Base-by-base conservation (phyloP, 352 stramenopile species). In the Pythium vanterpoolii region DNA sequence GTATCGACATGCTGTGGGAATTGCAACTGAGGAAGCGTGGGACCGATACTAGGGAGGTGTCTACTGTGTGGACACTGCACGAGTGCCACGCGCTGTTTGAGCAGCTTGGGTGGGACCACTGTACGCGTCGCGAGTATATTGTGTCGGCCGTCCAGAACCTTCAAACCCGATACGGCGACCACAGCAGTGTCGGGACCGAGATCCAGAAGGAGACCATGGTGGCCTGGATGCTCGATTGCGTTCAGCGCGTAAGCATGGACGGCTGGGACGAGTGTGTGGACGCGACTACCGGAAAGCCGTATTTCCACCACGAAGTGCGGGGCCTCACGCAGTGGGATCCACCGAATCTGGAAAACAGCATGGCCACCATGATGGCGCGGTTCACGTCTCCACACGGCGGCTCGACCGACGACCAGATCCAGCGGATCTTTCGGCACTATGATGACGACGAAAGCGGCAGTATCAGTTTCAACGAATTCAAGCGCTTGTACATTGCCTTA, bases 311-410 rank as follows among this genome's bases (percentile, higher is more conserved):
- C 55, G 76, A 87, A 49, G 54, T 76, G 1, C 68, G 69, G 21
- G 74, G 74, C 0, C 42, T 47, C 43, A 89, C 68, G n/a, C 83
- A 89, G 59, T 90, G 83, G 83, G 80, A 92, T 34, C 67, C 76
- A 13, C 82, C 82, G 36, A 57, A 86, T 11, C 63, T 89, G 28
- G 68, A 79, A 24, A 62, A 60, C 8, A 59, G 79, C 7, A 86
- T 92, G 70, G 49, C 64, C 13, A 66, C 48, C 9, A 75, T 92
- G 59, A 59, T 92, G 36, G 66, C 52, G 47, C 74, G 77, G 26
- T 77, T 88, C 21, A 65, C n/a, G n/a, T n/a, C 64, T n/a, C 48
- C 44, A 10, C 52, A 38, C 10, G 53, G 38, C 18, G 23, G 69
- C 3, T 72, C 71, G n/a, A 64, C 31, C 3, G 72, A 84, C 52